Base-by-base conservation (phyloP, 805 yeast species). In the Saccharomycopsis fodiens region DNA sequence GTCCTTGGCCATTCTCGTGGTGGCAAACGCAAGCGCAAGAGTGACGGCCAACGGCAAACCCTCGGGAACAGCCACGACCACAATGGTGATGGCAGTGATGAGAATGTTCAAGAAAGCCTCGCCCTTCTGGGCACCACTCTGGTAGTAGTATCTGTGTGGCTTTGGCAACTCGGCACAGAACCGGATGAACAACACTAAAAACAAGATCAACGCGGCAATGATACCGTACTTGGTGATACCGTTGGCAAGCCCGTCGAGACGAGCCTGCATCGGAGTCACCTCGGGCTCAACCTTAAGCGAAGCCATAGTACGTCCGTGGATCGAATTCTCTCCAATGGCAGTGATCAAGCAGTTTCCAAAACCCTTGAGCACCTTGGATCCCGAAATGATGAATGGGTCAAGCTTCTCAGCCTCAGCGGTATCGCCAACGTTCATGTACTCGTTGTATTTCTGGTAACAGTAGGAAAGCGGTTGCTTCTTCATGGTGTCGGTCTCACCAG, bases 11-110 rank as follows among this genome's bases (percentile, higher is more conserved):
- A 93, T 93, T 64, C 97, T 76, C 7, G 96, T 89, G 2, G 98
- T 93, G 2, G 99, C 98, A 69, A 93, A 93, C 0, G 98, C 98
- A 54, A 93, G 70, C 0, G 98, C 96, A 39, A 93, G 71, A 1
- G 99, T 93, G 15, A 93, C 98, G 2, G 99, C 99, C 46, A 93
- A 70, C 1, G 99, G 99, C 47, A 93, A 73, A 51, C 99, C 99
- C 66, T 93, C 99, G 2, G 99, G 99, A n/a, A 93, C 96, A 0
- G 98, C 99, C 42, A 93, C 98, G 13, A 91, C 98, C 23, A 93
- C 79, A 55, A 93, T 75, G 0, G 98, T 88, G 50, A 93, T 84
- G 1, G 97, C 83, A 20, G 93, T 86, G 57, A 93, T 93, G 50
- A 93, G 70, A 46, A 91, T 85, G 57, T 86, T 82, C 67, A 93